A percentile compares a stretch with the other conserved stretches of the same genome.
These are phyloP conservation scores for Russula olivacea DNA, from an alignment of 768 basidiomycete species.

Conservation along the genomic window DNA sequence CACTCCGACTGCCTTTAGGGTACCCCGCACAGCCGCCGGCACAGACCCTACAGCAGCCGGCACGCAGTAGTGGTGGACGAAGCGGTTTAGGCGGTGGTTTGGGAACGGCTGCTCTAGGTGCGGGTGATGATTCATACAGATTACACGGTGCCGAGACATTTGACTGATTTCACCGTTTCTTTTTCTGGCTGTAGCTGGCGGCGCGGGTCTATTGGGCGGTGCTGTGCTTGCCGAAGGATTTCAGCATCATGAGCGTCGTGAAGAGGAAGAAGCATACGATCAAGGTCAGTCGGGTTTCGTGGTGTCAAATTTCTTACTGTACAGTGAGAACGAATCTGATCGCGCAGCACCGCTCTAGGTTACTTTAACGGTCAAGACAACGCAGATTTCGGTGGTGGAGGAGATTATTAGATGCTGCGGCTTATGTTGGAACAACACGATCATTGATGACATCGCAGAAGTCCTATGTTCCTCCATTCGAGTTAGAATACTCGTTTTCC, in stretches of 20 bases:
- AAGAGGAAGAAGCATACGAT: slow-evolving; percentile 35
- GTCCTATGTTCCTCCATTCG: slow-evolving; percentile 1
- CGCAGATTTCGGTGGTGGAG: slow-evolving; percentile 18
- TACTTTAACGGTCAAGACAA: slow-evolving; percentile 28
- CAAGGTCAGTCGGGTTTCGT: slow-evolving; percentile 30
- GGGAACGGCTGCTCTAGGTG: slow-evolving; percentile 5
- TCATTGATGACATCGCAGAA: not conserved
- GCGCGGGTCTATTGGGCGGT: slow-evolving; percentile 63
- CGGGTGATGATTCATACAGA: not conserved
- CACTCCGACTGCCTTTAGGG: slow-evolving; percentile 1
- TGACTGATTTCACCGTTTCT: not conserved
- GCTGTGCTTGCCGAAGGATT: slow-evolving; percentile 47
- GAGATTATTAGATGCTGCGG: slow-evolving; percentile 26
- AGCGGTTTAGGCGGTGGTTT: not conserved
- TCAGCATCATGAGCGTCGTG: slow-evolving; percentile 40
- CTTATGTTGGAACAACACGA: not conserved
- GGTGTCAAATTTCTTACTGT: not conserved
- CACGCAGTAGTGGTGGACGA: not conserved
- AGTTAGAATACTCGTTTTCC: slow-evolving; percentile 8
- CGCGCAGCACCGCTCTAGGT: slow-evolving; percentile 27
- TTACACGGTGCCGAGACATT: not conserved
- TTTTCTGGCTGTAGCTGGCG: slow-evolving; percentile 35
- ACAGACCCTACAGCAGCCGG: not conserved
- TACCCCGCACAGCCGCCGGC: slow-evolving; percentile 1
- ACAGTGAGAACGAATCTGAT: slow-evolving; percentile 7